Conservation (phyloP, 768 basidiomycete species). For the Lentinula edodes region DNA sequence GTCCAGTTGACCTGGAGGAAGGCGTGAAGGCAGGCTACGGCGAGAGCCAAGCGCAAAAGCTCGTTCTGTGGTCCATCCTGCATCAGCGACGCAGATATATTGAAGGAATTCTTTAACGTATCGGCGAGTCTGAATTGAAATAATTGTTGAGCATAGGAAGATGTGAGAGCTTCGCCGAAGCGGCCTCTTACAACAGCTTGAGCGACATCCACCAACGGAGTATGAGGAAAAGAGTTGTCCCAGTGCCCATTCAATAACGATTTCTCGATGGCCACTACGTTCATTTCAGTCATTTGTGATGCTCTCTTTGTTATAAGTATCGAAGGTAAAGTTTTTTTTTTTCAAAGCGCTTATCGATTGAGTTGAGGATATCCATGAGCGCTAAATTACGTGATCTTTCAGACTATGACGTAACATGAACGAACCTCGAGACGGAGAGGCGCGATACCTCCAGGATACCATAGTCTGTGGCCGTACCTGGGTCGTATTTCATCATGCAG, state of each 20-base stretch:
- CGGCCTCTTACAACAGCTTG: slow-evolving; percentile 55
- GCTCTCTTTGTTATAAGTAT: background rate
- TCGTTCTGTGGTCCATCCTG: slow-evolving; percentile 40
- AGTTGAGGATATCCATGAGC: background rate
- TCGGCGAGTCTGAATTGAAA: slow-evolving; percentile 26
- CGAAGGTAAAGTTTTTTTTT: background rate
- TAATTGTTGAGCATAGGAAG: slow-evolving; percentile 34
- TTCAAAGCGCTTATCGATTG: slow-evolving; percentile 12
- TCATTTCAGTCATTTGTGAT: background rate
- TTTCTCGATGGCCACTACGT: slow-evolving; percentile 39
- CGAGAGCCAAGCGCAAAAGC: slow-evolving; percentile 55
- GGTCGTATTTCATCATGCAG: no score
- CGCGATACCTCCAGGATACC: no score
- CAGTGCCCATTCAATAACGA: slow-evolving; percentile 51
- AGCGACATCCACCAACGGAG: slow-evolving; percentile 31
- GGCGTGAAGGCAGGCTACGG: slow-evolving; percentile 77
- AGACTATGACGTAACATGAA: no score
- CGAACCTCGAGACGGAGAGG: no score
- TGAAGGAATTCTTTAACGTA: slow-evolving; percentile 33
- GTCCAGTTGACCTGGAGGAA: slow-evolving; percentile 97
- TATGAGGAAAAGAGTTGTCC: slow-evolving; percentile 19
- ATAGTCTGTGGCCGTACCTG: no score
- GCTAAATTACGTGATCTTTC: no score
- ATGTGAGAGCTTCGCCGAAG: slow-evolving; percentile 49
- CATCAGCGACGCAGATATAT: slow-evolving; percentile 13